These are phyloP conservation scores for Cajanus cajan DNA, from an alignment of 306 rosid genomes.

Conservation along the genomic window DNA sequence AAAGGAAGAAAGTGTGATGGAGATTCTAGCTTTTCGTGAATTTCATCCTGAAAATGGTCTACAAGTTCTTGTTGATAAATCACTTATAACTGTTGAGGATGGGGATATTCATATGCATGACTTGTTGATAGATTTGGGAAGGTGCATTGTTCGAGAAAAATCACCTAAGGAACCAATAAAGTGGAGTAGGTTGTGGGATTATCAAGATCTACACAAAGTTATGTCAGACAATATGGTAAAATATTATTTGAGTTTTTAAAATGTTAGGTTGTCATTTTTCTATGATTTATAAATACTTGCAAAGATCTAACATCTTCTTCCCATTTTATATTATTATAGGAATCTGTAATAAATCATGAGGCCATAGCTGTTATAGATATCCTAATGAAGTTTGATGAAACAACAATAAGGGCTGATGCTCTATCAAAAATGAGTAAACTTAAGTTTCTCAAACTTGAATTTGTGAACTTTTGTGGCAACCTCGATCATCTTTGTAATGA, in stretches of 20 bases:
- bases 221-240: background rate
- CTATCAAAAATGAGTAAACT: background rate
- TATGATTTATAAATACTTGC: background rate
- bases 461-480: too few relatives aligned
- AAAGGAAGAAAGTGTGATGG: accelerated
- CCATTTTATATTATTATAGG: background rate
- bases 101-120: background rate
- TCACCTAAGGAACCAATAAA: slow-evolving; percentile 9
- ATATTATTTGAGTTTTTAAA: background rate
- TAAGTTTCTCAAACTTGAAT: too few relatives aligned
- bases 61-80: background rate
- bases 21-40: background rate
- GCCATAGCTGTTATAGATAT: background rate
- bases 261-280: background rate
- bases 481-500: too few relatives aligned
- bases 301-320: background rate
- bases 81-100: background rate
- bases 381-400: too few relatives aligned
- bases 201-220: background rate
- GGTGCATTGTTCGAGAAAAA: background rate
- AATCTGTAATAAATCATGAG: background rate
- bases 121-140: slow-evolving; percentile 16
- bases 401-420: background rate
- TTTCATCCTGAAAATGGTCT: background rate
- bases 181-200: slow-evolving; percentile 30